These are phyloP conservation scores for Xylariaceae sp. DNA, from an alignment of 2,329 filamentous ascomycete genomes.

Conservation along the genomic window DNA sequence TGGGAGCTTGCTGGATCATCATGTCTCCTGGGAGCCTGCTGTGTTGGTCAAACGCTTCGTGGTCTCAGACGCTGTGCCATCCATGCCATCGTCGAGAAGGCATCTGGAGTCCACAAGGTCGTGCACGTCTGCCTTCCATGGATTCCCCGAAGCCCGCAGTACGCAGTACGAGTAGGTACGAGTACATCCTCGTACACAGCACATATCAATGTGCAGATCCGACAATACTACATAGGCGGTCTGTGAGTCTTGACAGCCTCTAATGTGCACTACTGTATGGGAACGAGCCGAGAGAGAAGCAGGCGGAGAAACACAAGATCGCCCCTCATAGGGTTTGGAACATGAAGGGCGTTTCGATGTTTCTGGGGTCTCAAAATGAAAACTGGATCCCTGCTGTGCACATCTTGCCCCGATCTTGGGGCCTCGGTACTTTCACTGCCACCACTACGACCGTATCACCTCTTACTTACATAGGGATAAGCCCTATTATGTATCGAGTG, in stretches of 20 bases:
- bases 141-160: no score
- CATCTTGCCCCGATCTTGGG: not conserved
- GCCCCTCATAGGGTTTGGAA: not conserved
- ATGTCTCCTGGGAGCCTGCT: no score
- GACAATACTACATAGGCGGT: not conserved
- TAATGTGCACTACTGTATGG: not conserved
- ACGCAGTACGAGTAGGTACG: not conserved
- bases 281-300: not conserved
- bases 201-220: not conserved
- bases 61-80: no score
- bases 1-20: no score
- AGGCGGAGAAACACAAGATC: not conserved
- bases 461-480: not conserved
- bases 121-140: no score
- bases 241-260: not conserved
- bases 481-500: not conserved
- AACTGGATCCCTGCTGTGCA: not conserved
- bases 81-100: no score
- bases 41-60: no score
- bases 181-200: not conserved
- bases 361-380: not conserved
- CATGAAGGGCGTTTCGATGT: not conserved
- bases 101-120: no score
- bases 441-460: not conserved
- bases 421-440: not conserved